Conservation (phyloP, 192 early-diverging fungal species). For the Coemansia aciculifera region DNA sequence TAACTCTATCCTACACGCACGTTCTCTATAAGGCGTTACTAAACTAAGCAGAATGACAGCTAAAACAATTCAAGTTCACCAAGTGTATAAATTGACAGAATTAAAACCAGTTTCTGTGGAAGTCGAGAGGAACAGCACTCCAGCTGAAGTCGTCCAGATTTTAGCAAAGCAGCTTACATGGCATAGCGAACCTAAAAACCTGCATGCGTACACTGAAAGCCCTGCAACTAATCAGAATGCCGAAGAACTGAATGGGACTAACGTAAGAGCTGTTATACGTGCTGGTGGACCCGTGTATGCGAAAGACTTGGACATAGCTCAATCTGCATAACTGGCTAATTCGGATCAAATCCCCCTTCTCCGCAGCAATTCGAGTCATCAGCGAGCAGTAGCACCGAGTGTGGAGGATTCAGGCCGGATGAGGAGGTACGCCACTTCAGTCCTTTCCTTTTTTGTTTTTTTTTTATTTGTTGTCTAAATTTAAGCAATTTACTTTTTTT, state of each 20-base stretch:
- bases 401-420: background rate
- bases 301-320: background rate
- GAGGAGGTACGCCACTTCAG: background rate
- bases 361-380: constrained; percentile 1
- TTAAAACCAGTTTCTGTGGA: background rate
- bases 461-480: background rate
- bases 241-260: background rate
- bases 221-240: background rate
- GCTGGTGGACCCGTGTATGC: background rate
- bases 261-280: background rate
- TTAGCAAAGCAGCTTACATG: background rate
- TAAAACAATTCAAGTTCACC: no score
- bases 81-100: background rate
- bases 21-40: background rate
- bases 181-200: background rate
- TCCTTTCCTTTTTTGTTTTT: background rate
- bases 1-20: background rate
- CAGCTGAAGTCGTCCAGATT: background rate
- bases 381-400: background rate
- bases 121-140: background rate
- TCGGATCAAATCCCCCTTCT: background rate
- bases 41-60: no score
- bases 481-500: background rate
- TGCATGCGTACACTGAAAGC: background rate
- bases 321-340: background rate